Evolutionary conservation across 23 red algal genomes (phyloP).

Genomic region (Pyropia haitanensis): DNA sequence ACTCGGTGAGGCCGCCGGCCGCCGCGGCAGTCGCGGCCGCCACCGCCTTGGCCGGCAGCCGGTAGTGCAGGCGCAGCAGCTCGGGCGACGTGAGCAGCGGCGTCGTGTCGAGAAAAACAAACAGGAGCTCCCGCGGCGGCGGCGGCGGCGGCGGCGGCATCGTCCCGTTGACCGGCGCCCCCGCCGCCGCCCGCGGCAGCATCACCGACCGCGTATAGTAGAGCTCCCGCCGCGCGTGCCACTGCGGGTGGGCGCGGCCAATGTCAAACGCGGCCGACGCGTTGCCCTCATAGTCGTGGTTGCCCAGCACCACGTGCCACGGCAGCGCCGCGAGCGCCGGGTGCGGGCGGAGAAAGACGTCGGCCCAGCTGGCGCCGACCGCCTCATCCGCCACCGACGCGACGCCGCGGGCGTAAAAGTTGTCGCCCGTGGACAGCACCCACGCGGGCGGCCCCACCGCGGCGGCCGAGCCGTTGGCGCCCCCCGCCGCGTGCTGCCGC

Average conservation of each 20-base stretch:
- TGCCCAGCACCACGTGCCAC: conserved; percentile 63
- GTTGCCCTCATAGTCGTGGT: conserved; percentile 70
- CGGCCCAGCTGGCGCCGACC: conserved; percentile 34
- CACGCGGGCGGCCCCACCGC: too few relatives aligned
- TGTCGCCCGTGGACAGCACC: conserved; percentile 43
- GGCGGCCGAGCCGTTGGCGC: too few relatives aligned
- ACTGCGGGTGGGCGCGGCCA: too few relatives aligned
- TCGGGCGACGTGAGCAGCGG: conserved; percentile 17
- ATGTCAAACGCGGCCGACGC: conserved; percentile 20
- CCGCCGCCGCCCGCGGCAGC: too few relatives aligned
- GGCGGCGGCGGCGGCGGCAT: too few relatives aligned
- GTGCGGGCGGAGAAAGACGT: conserved; percentile 34
- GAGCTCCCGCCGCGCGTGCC: too few relatives aligned
- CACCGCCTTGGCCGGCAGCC: background rate
- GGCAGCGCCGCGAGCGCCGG: conserved; percentile 20
- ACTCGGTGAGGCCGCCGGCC: background rate
- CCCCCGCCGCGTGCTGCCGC: too few relatives aligned
- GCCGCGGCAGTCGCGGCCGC: background rate
- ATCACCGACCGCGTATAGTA: too few relatives aligned
- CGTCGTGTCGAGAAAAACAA: conserved; percentile 72
- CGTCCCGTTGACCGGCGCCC: too few relatives aligned
- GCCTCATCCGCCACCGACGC: conserved; percentile 10
- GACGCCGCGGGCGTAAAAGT: conserved; percentile 71
- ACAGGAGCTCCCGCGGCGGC: conserved; percentile 2
- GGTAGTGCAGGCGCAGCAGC: conserved; percentile 4